Evolutionary conservation across 139 green algal genomes (phyloP), one percentile per base, ranked within the genome.

Genomic region (Chara braunii): DNA sequence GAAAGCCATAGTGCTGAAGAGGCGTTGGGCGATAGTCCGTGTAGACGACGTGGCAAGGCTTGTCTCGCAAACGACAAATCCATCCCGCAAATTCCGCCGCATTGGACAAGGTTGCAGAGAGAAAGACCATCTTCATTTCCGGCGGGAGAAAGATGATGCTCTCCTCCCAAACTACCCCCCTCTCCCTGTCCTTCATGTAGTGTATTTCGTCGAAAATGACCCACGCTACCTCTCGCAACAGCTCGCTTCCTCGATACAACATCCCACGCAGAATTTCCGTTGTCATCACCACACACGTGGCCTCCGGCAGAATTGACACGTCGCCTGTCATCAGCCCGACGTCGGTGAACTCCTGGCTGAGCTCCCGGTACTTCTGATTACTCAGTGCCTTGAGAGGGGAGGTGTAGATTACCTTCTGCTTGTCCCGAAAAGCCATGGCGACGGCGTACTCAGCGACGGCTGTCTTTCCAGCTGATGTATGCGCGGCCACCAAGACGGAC

Each of bases 111-210:
- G 94, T 98, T 33, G 94, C 94, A 1, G 87, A 95, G 48, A 97
- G 84, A 69, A 99, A 97, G 3, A 95, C 84, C 79, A 92, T 88
- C 30, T 79, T 81, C 22, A 74, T 77, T n/a, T 74, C 77, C 26
- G 81, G 71, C 37, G 90, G 83, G 63, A 95, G 68, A 48, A 96
- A 89, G 53, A 97, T 95, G 77, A 99, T 96, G 42, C 84, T 89
- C 78, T 99, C 94, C 81, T 99, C 94, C 94, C 94, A 99, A 44
- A 99, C 93, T 60, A 99, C 94, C 1, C 94, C 94, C 5, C 94
- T 81, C 83, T 99, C 94, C 1, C 80, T 69, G 81, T 99, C 93
- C 31, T 50, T 29, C 89, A 96, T 90, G 83, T 96, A 96, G 78
- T 96, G 90, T 28, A 99, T 85, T 80, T 99, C 94, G 58, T 99